Conservation (phyloP, 2,329 filamentous ascomycete species). For the Berkeleyomyces rouxiae region DNA sequence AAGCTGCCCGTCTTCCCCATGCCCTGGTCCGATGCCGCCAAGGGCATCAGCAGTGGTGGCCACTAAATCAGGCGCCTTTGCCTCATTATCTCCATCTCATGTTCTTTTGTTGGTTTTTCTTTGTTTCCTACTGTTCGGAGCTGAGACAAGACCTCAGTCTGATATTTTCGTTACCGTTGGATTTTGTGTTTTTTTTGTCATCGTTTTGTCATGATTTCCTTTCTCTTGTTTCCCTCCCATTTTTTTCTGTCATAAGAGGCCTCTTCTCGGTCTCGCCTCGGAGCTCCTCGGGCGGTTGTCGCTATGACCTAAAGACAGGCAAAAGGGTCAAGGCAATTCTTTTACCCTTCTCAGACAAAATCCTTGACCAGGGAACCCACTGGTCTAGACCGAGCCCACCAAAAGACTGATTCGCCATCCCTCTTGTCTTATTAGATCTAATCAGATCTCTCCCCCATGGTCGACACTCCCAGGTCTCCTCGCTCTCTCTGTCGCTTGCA, state of each 20-base stretch:
- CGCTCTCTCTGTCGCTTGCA: not conserved
- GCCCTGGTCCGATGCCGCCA: slow-evolving; percentile 61
- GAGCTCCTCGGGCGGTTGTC: not conserved
- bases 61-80: slow-evolving; percentile 7
- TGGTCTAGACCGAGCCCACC: not conserved
- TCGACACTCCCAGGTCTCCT: not conserved
- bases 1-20: slow-evolving; percentile 84
- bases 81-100: not conserved
- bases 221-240: not conserved
- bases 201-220: not conserved
- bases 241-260: not conserved
- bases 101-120: not conserved
- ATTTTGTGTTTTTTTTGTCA: not conserved
- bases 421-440: slow-evolving; percentile 5
- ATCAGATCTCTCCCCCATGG: not conserved
- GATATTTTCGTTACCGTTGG: not conserved
- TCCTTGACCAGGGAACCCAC: not conserved
- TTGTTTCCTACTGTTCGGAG: not conserved
- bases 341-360: not conserved
- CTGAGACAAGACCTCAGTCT: not conserved
- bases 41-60: slow-evolving; percentile 28
- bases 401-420: not conserved
- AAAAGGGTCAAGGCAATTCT: not conserved
- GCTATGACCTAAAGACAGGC: not conserved
- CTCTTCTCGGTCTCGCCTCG: not conserved